Evolutionary conservation across 2,329 filamentous ascomycete species (phyloP).

Genomic region (Fusarium chaquense): DNA sequence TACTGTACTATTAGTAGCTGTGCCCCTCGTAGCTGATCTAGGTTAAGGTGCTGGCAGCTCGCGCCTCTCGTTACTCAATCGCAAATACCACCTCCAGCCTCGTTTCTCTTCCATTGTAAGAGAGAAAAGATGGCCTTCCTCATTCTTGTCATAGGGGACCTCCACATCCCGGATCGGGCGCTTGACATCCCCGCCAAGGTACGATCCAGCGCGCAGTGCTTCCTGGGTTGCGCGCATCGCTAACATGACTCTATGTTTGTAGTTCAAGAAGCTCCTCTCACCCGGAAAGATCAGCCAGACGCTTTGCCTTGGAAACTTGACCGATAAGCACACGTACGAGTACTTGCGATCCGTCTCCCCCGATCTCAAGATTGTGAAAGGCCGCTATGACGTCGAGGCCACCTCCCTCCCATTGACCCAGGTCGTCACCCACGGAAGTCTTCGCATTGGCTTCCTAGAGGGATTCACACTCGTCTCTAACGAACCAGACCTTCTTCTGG

Average conservation of each 20-base stretch:
- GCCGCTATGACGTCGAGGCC: constrained; percentile 75
- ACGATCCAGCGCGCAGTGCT: constrained; percentile 42
- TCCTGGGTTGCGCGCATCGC: constrained; percentile 37
- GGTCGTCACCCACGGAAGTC: constrained; percentile 73
- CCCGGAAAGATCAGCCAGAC: constrained; percentile 87
- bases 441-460: constrained; percentile 75
- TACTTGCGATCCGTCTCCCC: constrained; percentile 81
- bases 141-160: constrained; percentile 90
- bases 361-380: constrained; percentile 77
- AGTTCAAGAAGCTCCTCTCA: constrained; percentile 89
- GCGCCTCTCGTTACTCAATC: constrained; percentile 39
- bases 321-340: constrained; percentile 83
- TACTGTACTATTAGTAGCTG: constrained; percentile 15
- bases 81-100: constrained; percentile 37
- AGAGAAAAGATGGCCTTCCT: constrained; percentile 80
- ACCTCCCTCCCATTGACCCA: constrained; percentile 73
- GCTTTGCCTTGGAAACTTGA: constrained; percentile 83
- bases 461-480: constrained; percentile 76
- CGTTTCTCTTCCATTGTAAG: constrained; percentile 36
- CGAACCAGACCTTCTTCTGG: constrained; percentile 74
- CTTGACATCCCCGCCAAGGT: constrained; percentile 93
- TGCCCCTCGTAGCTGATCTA: constrained; percentile 47
- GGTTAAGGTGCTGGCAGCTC: constrained; percentile 46
- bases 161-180: constrained; percentile 93
- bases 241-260: constrained; percentile 41